phyloP scores from a whole-genome alignment of 176 grass and related monocot species.

The Pharus latifolius region DNA sequence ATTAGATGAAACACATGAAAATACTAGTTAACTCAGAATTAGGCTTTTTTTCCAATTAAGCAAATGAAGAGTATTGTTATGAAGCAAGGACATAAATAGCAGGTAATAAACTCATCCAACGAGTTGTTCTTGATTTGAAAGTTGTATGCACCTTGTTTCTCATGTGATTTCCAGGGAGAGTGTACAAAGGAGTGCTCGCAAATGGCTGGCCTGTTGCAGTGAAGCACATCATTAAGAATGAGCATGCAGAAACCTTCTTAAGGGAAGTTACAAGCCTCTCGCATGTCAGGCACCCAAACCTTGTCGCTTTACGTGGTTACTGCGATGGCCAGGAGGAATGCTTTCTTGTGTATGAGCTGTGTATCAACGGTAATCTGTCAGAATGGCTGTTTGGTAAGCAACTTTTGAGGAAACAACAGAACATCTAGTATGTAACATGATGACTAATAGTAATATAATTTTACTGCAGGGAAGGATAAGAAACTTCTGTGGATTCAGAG shows the following conservation, averaged over 20 bases:
- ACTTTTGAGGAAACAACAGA: neutral
- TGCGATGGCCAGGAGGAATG: conserved; percentile 46
- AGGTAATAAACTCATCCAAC: neutral
- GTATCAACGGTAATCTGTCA: conserved; percentile 56
- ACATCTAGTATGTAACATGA: neutral
- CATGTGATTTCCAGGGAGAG: conserved; percentile 39
- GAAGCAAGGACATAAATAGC: neutral
- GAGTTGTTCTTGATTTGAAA: neutral
- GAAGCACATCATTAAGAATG: conserved; percentile 63
- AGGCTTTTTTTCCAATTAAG: neutral
- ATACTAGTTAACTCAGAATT: neutral
- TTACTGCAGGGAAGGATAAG: conserved; percentile 54
- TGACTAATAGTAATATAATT: neutral
- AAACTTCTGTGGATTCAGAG: conserved; percentile 49
- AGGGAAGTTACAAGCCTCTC: conserved; percentile 58
- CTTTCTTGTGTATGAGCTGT: conserved; percentile 69
- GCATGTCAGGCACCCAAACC: conserved; percentile 63
- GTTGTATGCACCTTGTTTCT: neutral
- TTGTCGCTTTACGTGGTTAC: conserved; percentile 51
- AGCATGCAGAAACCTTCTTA: conserved; percentile 55
- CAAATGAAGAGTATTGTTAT: neutral
- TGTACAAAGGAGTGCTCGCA: conserved; percentile 59
- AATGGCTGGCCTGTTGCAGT: conserved; percentile 59
- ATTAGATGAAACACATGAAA: neutral
- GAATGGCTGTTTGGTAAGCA: conserved; percentile 67